Conservation (phyloP, 441 rosid genomes). For the Corymbia citriodora region DNA sequence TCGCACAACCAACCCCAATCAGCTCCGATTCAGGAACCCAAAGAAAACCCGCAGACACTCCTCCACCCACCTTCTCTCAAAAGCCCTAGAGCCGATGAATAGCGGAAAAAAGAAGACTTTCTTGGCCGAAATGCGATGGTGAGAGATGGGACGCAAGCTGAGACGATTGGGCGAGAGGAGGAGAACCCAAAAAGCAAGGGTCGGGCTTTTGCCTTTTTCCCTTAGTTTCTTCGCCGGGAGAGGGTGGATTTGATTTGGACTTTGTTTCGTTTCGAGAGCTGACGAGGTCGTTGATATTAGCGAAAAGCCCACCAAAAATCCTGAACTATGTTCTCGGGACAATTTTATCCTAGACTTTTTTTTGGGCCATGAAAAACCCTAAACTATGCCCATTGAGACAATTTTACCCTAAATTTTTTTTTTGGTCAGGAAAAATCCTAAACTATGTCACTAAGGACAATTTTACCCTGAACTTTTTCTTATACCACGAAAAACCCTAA, state of each 20-base stretch:
- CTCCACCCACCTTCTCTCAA: not conserved
- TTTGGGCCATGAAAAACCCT: no score
- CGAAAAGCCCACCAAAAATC: no score
- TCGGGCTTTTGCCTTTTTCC: accelerated
- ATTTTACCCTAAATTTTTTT: no score
- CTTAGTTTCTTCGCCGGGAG: not conserved
- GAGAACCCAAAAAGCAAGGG: not conserved
- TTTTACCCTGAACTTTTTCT: no score
- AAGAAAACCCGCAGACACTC: not conserved
- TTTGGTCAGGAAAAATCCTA: no score
- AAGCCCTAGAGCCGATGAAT: not conserved
- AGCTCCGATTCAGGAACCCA: not conserved
- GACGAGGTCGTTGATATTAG: not conserved
- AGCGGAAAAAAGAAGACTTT: not conserved
- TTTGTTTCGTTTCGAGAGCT: not conserved
- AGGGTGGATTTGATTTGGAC: not conserved
- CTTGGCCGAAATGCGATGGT: not conserved
- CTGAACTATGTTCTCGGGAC: no score
- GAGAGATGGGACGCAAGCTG: not conserved
- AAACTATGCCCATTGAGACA: no score
- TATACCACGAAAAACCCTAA: no score
- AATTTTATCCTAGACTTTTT: no score
- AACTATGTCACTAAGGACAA: no score
- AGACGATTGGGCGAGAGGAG: not conserved
- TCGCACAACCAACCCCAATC: not conserved